Base-by-base conservation (phyloP, 768 basidiomycete species). In the Pulveroboletus ravenelii region DNA sequence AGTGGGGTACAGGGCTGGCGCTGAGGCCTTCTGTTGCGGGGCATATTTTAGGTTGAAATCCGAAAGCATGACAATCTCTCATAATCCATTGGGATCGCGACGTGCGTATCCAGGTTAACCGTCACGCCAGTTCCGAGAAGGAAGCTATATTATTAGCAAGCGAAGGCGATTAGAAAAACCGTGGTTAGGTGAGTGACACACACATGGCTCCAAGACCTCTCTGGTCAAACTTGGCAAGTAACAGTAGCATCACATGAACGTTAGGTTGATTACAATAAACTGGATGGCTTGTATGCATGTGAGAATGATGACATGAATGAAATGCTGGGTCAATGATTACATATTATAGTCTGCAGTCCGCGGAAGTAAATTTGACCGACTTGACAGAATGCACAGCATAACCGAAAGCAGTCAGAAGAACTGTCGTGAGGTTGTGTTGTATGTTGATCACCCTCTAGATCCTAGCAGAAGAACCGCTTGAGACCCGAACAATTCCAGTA, bases 291-390 rank as follows among this genome's bases (percentile, higher is more conserved):
- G 30, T 17, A 38, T 41, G 17, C 45, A 51, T 50, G 51, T 47
- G 50, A 32, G 23, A 27, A 46, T 42, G 32, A 47, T 39, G 41
- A 61, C 50, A 48, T 50, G 48, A 23, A 25, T 57, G 42, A 47
- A 17, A 50, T 52, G 32, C 49, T 52, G 30, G 38, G 44, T 54
- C 38, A 41, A 45, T 45, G 36, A 30, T 20, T 55, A 44, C 58
- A 46, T 49, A 52, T 48, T 45, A 48, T 29, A 38, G 44, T 23
- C 18, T 14, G 14, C 40, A 37, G 51, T 35, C 41, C 44, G 35
- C 48, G 51, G 45, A 41, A 44, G 43, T 45, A 47, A 50, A 48
- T 25, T 25, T 27, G 27, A 51, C 15, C 4, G 37, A 39, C 20
- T 39, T 15, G 40, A 40, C 31, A 38, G 27, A 42, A 42, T 37